These are phyloP conservation scores for Chlorokybus atmophyticus DNA, from an alignment of 139 green algal species.

Conservation along the genomic window DNA sequence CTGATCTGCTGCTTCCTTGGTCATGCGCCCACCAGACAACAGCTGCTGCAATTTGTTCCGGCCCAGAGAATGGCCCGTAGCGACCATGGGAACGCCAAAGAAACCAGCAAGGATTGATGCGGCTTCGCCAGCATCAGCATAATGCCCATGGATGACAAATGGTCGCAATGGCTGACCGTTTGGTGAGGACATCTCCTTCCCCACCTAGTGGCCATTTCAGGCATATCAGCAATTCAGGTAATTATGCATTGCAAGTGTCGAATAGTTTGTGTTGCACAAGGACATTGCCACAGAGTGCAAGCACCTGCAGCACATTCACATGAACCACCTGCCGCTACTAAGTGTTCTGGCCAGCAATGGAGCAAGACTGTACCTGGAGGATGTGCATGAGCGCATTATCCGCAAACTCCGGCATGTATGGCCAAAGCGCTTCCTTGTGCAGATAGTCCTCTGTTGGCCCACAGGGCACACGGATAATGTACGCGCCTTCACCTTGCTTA, in stretches of 20 bases:
- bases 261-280: too few relatives aligned
- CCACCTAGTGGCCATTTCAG: too few relatives aligned
- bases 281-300: too few relatives aligned
- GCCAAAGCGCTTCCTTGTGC: conserved; percentile 62
- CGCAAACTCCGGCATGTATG: conserved; percentile 78
- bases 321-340: too few relatives aligned
- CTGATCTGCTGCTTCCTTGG: conserved; percentile 62
- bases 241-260: too few relatives aligned
- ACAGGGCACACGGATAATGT: conserved; percentile 75
- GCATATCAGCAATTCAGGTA: too few relatives aligned
- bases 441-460: conserved; percentile 58
- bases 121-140: conserved; percentile 65
- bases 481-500: conserved; percentile 53
- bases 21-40: conserved; percentile 32
- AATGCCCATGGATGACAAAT: conserved; percentile 57
- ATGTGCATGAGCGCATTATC: conserved; percentile 36
- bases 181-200: too few relatives aligned
- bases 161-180: conserved; percentile 18
- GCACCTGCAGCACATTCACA: too few relatives aligned
- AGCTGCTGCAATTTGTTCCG: conserved; percentile 58
- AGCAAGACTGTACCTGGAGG: conserved; percentile 7
- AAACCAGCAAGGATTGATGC: conserved; percentile 56
- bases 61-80: conserved; percentile 83
- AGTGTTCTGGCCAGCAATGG: too few relatives aligned
- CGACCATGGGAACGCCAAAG: conserved; percentile 73